These are phyloP conservation scores for Diospyros kaki DNA, from an alignment of 148 eudicot genomes.

Conservation along the genomic window DNA sequence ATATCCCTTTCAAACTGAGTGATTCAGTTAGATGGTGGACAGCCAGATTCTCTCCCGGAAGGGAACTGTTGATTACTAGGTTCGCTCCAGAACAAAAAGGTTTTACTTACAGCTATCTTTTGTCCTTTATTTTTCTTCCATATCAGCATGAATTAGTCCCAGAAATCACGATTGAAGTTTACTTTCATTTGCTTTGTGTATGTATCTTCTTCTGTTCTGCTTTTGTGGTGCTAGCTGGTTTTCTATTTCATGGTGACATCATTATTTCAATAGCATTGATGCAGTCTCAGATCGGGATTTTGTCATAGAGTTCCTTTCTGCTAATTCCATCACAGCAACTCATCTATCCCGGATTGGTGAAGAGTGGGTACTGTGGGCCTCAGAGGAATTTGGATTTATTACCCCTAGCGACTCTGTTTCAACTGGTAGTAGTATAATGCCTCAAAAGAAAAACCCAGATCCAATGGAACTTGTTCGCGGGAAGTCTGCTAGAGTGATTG, in stretches of 20 bases:
- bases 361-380: constrained; percentile 99
- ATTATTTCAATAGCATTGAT: constrained; percentile 71
- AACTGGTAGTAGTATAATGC: constrained; percentile 99
- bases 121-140: not conserved
- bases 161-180: not conserved
- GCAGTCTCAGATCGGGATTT: constrained; percentile 99
- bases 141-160: constrained; percentile 3
- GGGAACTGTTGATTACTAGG: not conserved
- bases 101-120: not conserved
- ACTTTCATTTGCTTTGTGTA: not conserved
- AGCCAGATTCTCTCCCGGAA: not conserved
- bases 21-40: not conserved
- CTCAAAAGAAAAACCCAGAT: constrained; percentile 98
- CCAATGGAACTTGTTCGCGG: constrained; percentile 99
- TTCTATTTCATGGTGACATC: constrained; percentile 17
- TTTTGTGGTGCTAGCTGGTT: not conserved
- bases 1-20: not conserved
- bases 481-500: constrained; percentile 85
- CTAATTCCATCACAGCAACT: constrained; percentile 82
- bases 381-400: constrained; percentile 93
- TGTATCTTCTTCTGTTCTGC: not conserved
- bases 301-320: constrained; percentile 90
- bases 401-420: constrained; percentile 92
- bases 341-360: constrained; percentile 98
- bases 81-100: not conserved